Conservation (phyloP, 2,329 filamentous ascomycete species). For the Drechmeria coniospora region DNA sequence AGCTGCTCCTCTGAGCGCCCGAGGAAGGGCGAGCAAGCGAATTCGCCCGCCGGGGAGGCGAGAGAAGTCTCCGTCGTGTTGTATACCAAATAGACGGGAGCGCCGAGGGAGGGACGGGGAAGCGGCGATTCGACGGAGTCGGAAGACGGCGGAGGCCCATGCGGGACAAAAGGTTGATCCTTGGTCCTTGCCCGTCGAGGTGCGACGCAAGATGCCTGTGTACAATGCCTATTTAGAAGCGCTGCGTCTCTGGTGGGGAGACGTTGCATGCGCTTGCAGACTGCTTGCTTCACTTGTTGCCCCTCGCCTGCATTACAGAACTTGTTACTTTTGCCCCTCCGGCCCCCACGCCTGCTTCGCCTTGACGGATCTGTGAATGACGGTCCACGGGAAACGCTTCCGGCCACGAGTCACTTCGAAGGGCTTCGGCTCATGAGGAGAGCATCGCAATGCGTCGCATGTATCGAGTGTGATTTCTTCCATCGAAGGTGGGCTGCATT, state of each 20-base stretch:
- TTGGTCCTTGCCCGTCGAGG: slow-evolving; percentile 5
- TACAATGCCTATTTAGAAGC: slow-evolving; percentile 28
- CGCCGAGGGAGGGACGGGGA: background rate
- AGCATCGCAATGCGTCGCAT: no score
- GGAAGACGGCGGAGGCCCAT: background rate
- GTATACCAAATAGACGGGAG: slow-evolving; percentile 7
- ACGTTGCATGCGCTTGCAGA: slow-evolving; percentile 14
- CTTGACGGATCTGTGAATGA: no score
- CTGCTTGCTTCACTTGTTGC: slow-evolving; percentile 11
- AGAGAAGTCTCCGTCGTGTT: slow-evolving; percentile 1
- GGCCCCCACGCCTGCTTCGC: no score
- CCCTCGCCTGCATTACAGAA: slow-evolving; percentile 8
- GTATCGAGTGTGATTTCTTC: no score
- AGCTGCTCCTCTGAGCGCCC: slow-evolving; percentile 63
- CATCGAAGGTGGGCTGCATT: no score
- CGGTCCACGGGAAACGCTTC: no score
- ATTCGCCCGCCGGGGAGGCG: no score
- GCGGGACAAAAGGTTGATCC: slow-evolving; percentile 1
- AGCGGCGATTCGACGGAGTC: background rate
- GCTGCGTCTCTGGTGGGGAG: slow-evolving; percentile 17
- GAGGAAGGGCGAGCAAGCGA: no score
- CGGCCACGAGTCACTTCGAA: no score
- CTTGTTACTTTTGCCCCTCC: no score
- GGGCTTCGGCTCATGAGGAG: no score
- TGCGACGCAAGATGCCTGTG: slow-evolving; percentile 19